Percentiles rank a stretch among this genome's conserved stretches.
These are phyloP conservation scores for Lactarius hatsudake DNA, from an alignment of 768 basidiomycete species.

Conservation along the genomic window DNA sequence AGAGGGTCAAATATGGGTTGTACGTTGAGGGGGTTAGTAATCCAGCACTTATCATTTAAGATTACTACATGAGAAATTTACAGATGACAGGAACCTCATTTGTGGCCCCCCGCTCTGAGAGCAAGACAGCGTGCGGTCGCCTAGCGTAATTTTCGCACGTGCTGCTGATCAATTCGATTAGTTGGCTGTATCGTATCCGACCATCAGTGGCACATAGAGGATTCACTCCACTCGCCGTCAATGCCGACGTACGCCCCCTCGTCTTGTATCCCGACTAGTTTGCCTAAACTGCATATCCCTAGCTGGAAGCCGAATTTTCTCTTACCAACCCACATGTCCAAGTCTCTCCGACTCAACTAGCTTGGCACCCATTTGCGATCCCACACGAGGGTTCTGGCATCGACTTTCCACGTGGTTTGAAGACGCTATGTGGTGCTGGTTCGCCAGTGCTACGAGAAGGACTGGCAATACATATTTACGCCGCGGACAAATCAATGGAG, in stretches of 20 bases:
- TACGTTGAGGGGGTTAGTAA: conserved; percentile 55
- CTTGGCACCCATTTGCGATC: conserved; percentile 62
- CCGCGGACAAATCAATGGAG: conserved; percentile 58
- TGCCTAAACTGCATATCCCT: neutral
- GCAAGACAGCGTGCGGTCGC: conserved; percentile 46
- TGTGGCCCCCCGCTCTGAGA: conserved; percentile 54
- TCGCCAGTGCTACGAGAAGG: conserved; percentile 63
- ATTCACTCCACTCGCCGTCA: conserved; percentile 52
- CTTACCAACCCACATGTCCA: conserved; percentile 59
- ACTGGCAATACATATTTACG: conserved; percentile 61
- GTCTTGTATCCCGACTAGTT: neutral
- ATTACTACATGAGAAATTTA: neutral
- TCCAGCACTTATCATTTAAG: neutral
- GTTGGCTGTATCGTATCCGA: conserved; percentile 66
- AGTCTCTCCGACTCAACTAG: conserved; percentile 60
- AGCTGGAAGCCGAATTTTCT: conserved; percentile 65
- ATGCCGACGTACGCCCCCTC: conserved; percentile 49
- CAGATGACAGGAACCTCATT: conserved; percentile 63
- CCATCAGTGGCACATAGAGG: conserved; percentile 67
- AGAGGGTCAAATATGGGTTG: conserved; percentile 60
- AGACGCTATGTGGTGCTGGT: conserved; percentile 62
- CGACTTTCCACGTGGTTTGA: conserved; percentile 58
- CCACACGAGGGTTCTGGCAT: conserved; percentile 42
- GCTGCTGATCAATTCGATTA: conserved; percentile 28
- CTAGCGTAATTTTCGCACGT: neutral